Base-by-base conservation (phyloP, 495 filamentous ascomycete species). In the Annulohypoxylon stygium region DNA sequence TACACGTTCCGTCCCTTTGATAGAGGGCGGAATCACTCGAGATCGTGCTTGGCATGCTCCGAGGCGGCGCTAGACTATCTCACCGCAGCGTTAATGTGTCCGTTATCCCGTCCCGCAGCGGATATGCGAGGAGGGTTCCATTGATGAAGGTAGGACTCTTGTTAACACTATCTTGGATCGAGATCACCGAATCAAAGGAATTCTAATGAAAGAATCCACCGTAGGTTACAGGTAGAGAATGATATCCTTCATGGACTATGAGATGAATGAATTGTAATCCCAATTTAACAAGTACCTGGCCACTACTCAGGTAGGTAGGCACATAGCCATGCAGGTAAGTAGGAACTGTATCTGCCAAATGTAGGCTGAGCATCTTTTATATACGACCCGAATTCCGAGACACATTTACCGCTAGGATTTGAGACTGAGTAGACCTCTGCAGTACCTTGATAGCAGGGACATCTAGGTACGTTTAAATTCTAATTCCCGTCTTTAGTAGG, bases 351-450 rank as follows among this genome's bases (percentile, higher is more conserved):
- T 39, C 36, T 39, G 2, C 1, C 12, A 5, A 6, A 18, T 36
- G n/a, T 36, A 39, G 18, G 50, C 25, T 45, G 50, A 55, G 1
- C 2, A 4, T 41, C 20, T 30, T 55, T 34, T 65, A 43, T 41
- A 6, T 10, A 58, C 16, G 39, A 50, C 36, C 53, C 63, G 39
- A 30, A 41, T 37, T 8, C 53, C 41, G 63, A 66, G 53, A 66
- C 63, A 65, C 9, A 14, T 33, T 11, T 53, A 10, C 48, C 48
- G 10, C 23, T 23, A 53, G 9, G 18, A 20, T 55, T 39, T 12
- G 14, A 23, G 20, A 23, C 20, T 23, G 20, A 5, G 6, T 30
- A 34, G 26, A 6, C 26, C 16, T 10, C 16, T 23, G 25, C 4
- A 34, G 25, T 55, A n/a, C 12, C 9, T 11, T 10, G 8, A 7